phyloP scores from a whole-genome alignment of 2,329 filamentous ascomycete genomes.

The Dryadomyces quercus-mongolicae region DNA sequence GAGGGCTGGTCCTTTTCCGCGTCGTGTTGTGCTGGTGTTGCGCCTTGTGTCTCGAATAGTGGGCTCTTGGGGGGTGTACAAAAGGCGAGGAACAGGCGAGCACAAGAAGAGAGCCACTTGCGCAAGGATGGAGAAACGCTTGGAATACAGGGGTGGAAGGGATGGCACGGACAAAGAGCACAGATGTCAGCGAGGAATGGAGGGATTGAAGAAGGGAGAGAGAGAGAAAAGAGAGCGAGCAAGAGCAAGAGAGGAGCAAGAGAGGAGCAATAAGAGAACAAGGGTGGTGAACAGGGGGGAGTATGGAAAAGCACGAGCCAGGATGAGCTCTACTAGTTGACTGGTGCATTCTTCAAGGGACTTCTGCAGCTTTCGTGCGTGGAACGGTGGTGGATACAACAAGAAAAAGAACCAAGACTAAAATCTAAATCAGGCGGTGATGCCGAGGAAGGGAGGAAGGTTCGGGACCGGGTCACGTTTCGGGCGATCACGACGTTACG shows the following conservation, averaged over 20 bases:
- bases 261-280: neutral
- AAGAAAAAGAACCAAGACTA: neutral
- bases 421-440: neutral
- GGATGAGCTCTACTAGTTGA: neutral
- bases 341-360: neutral
- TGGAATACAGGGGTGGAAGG: neutral
- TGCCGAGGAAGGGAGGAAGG: neutral
- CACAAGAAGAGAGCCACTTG: neutral
- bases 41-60: constrained; percentile 27
- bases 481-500: neutral
- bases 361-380: too few relatives aligned
- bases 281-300: neutral
- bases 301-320: neutral
- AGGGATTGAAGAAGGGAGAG: neutral
- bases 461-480: too few relatives aligned
- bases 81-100: constrained; percentile 3
- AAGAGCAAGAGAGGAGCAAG: neutral
- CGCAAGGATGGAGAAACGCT: neutral
- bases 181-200: neutral
- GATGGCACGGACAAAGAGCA: constrained; percentile 4
- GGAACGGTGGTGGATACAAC: neutral
- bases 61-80: constrained; percentile 11
- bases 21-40: constrained; percentile 19
- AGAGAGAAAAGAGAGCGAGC: neutral
- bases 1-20: neutral